Base-by-base conservation (phyloP, 2,329 filamentous ascomycete species). In the Delphinella strobiligena region DNA sequence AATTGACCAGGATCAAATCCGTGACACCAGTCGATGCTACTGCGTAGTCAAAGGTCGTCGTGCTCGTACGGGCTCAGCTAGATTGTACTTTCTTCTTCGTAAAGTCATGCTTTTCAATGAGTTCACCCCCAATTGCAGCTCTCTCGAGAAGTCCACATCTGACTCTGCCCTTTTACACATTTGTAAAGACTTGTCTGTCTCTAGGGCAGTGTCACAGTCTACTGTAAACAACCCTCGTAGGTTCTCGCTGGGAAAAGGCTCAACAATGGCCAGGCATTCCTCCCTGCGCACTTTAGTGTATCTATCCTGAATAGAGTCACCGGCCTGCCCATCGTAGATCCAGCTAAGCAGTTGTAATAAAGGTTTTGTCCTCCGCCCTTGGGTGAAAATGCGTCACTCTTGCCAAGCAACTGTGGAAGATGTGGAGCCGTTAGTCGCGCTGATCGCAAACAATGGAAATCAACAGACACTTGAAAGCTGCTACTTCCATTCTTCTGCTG, bases 261-360 rank as follows among this genome's bases (percentile, higher is more conserved):
- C 61, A 3, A 62, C 54, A 1, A 58, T 49, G 1, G 50, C 45
- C 4, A 49, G 38, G 38, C 60, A 64, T 33, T 54, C 59, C n/a
- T 56, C 44, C 7, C 54, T 48, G 3, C 59, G 46, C 2, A 58
- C 55, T 2, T 52, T 45, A 0, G 55, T 54, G 55, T 62, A 65
- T 3, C 54, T 49, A 1, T 52, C 44, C 3, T 64, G 43, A 7
- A 64, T 49, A 8, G 31, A 50, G 1, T 54, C 49, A 54, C 45
- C 45, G 15, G 41, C 42, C 33, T 37, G 32, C n/a, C 44, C 46
- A 16, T 48, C 41, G 37, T 45, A 49, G 14, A 52, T 47, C 50
- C 50, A n/a, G 44, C 48, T 7, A 52, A 35, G 36, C 48, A 51
- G 36, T 52, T 49, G 27, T n/a, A n/a, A n/a, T n/a, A n/a, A n/a